Base-by-base conservation (phyloP, 495 filamentous ascomycete genomes). In the Neurospora sp. region DNA sequence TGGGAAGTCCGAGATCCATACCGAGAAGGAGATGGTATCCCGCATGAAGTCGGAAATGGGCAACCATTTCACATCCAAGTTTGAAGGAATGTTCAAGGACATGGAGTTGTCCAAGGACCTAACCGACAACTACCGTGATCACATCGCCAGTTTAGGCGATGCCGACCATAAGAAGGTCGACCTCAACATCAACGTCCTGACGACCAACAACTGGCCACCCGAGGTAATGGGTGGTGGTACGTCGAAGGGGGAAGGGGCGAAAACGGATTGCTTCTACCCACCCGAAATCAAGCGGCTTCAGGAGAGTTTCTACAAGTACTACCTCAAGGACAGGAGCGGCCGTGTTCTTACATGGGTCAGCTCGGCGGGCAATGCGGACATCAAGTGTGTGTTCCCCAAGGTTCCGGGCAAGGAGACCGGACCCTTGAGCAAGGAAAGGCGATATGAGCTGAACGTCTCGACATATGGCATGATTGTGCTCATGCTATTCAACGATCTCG, bases 81-180 rank as follows among this genome's bases (percentile, higher is more conserved):
- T 98, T 35, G 96, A 99, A 78, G 89, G 93, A 70, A 99, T 99
- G 96, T 99, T 99, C 81, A 97, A 92, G 81, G 96, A 99, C 78
- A 98, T 99, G 91, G 87, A 91, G 27, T 85, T 94, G 8, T 97
- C 94, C 0, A 91, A 93, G 72, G 96, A 98, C 70, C 84, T 97
- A n/a, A 92, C 90, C 0, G 79, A 88, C 3, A 88, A 86, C 69
- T 98, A 94, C 82, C 90, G 91, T 71, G 84, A 86, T 9, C 87
- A 96, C 73, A 87, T 94, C 27, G 81, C 83, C 4, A 83, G 83
- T 20, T 82, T 90, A 4, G 91, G 89, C 9, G 91, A 92, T 71
- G 83, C 84, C 0, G 91, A 93, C 70, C 81, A 86, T 31, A 91
- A 88, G 77, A 88, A 86, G 37, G 87, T 93, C 39, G 96, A 98